Percentiles rank a stretch among this genome's conserved stretches.
Evolutionary conservation across 805 yeast genomes (phyloP).

Genomic region (Candida lessepsii): DNA sequence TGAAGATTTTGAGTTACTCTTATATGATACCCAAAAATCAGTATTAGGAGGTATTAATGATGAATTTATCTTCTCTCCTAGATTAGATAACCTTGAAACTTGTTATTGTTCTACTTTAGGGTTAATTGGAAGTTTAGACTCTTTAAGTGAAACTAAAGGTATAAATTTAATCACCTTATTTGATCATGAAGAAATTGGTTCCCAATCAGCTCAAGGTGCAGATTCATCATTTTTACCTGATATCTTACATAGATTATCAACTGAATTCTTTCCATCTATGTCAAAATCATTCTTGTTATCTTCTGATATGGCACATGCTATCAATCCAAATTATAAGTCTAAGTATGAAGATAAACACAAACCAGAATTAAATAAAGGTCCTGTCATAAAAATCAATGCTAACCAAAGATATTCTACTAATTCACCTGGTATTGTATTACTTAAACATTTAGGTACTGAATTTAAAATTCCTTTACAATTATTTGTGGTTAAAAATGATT

Average conservation of each 20-base stretch:
- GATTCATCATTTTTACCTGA: slow-evolving; percentile 88
- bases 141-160: slow-evolving; percentile 49
- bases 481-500: slow-evolving; percentile 89
- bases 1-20: slow-evolving; percentile 85
- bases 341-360: slow-evolving; percentile 76
- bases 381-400: slow-evolving; percentile 90
- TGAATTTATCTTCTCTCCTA: slow-evolving; percentile 88
- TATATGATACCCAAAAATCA: slow-evolving; percentile 83
- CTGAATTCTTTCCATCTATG: slow-evolving; percentile 31
- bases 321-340: slow-evolving; percentile 85
- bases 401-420: slow-evolving; percentile 95
- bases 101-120: slow-evolving; percentile 80
- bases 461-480: slow-evolving; percentile 82
- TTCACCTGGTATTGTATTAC: slow-evolving; percentile 78
- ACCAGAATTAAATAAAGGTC: slow-evolving; percentile 84
- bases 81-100: slow-evolving; percentile 87
- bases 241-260: slow-evolving; percentile 65
- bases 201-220: slow-evolving; percentile 94
- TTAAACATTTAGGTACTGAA: slow-evolving; percentile 66
- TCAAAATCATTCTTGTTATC: slow-evolving; percentile 85
- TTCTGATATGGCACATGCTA: slow-evolving; percentile 96
- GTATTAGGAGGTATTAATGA: slow-evolving; percentile 84
- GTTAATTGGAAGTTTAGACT: slow-evolving; percentile 51
- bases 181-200: slow-evolving; percentile 96
- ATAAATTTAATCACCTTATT: slow-evolving; percentile 78